A percentile compares a stretch with the other conserved stretches of the same genome.
Evolutionary conservation across 371 early-diverging fungal species (phyloP).

Genomic region (Apophysomyces elegans): DNA sequence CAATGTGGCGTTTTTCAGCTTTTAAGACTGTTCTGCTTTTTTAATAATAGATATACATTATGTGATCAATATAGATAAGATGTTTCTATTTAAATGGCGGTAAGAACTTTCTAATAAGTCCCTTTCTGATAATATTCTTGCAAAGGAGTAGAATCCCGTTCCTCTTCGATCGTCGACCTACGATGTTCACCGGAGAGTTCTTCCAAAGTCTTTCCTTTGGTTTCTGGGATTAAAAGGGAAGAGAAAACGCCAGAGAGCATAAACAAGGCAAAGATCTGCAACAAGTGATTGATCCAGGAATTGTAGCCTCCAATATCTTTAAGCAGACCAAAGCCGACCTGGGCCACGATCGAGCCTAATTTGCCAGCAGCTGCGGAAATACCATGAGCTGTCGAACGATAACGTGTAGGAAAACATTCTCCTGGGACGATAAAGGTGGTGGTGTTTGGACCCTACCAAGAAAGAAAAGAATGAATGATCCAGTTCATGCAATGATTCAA

Average conservation of each 20-base stretch:
- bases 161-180: neutral
- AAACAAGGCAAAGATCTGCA: conserved; percentile 77
- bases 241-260: conserved; percentile 73
- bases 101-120: neutral
- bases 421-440: conserved; percentile 86
- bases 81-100: no score
- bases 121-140: neutral
- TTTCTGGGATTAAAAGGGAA: conserved; percentile 58
- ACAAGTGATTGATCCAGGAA: conserved; percentile 65
- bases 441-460: conserved; percentile 66
- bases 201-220: conserved; percentile 51
- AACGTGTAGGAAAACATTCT: conserved; percentile 88
- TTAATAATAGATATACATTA: no score
- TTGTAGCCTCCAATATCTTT: conserved; percentile 73
- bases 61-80: no score
- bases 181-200: conserved; percentile 40
- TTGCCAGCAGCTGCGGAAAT: conserved; percentile 90
- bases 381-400: conserved; percentile 86
- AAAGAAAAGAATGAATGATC: neutral
- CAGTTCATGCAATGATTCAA: neutral
- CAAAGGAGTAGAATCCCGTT: neutral
- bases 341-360: conserved; percentile 82
- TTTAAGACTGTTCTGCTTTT: no score
- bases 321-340: conserved; percentile 74
- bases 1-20: no score